Conservation (phyloP, 176 grass and related monocot species). For the Bromus sterilis region DNA sequence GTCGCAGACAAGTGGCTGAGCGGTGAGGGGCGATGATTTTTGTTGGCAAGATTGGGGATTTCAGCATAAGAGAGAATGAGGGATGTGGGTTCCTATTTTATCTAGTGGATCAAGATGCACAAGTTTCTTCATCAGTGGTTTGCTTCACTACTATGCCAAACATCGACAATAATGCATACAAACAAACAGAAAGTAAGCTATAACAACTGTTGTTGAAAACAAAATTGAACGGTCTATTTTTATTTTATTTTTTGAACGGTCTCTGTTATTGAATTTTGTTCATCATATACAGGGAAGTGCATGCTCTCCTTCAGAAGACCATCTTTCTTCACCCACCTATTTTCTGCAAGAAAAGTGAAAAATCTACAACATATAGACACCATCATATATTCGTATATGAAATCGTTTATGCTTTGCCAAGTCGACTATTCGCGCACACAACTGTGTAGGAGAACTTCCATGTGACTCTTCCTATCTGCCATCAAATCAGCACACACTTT, state of each 20-base stretch:
- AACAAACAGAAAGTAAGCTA: background rate
- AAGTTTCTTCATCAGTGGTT: background rate
- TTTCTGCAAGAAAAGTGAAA: background rate
- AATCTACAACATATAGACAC: slow-evolving; percentile 10
- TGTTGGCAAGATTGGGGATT: too few relatives aligned
- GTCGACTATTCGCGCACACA: background rate
- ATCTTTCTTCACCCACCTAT: background rate
- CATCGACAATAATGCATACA: background rate
- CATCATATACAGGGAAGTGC: background rate
- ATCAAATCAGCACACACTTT: slow-evolving; percentile 8
- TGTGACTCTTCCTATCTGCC: background rate
- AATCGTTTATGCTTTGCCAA: background rate
- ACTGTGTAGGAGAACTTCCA: background rate
- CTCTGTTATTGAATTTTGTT: background rate
- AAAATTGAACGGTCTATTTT: too few relatives aligned
- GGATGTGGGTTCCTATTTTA: too few relatives aligned
- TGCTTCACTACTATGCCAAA: background rate
- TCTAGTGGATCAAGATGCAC: too few relatives aligned
- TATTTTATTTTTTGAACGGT: too few relatives aligned
- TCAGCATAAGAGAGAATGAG: too few relatives aligned
- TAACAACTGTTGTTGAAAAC: too few relatives aligned
- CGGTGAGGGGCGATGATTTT: too few relatives aligned
- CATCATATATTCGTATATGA: background rate
- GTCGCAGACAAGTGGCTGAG: too few relatives aligned
- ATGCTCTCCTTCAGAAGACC: background rate